These are phyloP conservation scores for Canna indica DNA, from an alignment of 176 grass and related monocot species.

Conservation along the genomic window DNA sequence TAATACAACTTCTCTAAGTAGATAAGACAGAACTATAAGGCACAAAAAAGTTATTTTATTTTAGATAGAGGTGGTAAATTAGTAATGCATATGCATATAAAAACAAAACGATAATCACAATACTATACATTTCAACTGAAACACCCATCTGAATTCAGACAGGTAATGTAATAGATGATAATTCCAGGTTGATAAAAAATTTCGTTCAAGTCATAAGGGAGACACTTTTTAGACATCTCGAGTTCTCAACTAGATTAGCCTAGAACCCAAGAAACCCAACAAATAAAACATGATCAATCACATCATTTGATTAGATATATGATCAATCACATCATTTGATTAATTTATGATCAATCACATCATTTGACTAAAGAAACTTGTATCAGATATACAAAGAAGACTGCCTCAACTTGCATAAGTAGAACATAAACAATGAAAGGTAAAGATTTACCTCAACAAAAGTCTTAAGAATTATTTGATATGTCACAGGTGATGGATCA, in stretches of 20 bases:
- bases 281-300: neutral
- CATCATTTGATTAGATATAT: neutral
- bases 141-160: neutral
- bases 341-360: neutral
- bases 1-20: no score
- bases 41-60: neutral
- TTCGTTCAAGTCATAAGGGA: neutral
- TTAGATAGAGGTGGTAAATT: neutral
- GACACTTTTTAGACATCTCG: neutral
- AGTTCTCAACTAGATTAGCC: neutral
- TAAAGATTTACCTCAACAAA: slow-evolving; percentile 57
- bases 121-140: neutral
- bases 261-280: neutral
- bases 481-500: slow-evolving; percentile 78
- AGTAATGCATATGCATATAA: neutral
- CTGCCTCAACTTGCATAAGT: neutral
- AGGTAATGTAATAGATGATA: neutral
- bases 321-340: no score
- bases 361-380: no score
- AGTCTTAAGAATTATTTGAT: slow-evolving; percentile 86
- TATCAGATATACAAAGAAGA: neutral
- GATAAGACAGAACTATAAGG: no score
- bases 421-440: neutral
- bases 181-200: neutral
- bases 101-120: no score